A percentile compares a stretch with the other conserved stretches of the same genome.
phyloP scores from a whole-genome alignment of 1,284 basidiomycete species.

The Trichosporon coremiiforme region DNA sequence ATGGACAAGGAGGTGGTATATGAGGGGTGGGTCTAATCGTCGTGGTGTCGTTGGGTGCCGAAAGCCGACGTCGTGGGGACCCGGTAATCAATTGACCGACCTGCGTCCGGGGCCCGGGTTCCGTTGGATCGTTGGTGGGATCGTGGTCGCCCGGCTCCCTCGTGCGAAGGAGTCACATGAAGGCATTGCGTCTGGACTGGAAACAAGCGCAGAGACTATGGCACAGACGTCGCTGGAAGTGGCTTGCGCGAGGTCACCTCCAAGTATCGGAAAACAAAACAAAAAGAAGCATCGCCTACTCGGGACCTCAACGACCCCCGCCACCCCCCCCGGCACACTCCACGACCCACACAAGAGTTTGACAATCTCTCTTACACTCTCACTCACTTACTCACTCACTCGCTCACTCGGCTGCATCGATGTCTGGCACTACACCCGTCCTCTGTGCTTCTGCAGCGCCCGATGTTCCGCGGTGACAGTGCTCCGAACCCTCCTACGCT shows the following conservation, averaged over 20 bases:
- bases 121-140: not conserved
- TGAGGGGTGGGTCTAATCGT: not conserved
- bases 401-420: too few relatives aligned
- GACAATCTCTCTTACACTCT: too few relatives aligned
- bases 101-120: constrained; percentile 7
- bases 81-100: constrained; percentile 9
- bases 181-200: too few relatives aligned
- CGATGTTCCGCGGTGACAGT: too few relatives aligned
- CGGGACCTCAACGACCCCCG: not conserved
- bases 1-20: not conserved
- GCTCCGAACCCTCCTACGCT: too few relatives aligned
- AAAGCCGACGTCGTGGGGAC: constrained; percentile 6
- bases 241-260: not conserved
- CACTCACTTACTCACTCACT: too few relatives aligned
- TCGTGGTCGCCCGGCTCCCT: not conserved
- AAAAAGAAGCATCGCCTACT: not conserved
- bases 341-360: too few relatives aligned
- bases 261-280: not conserved
- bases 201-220: not conserved
- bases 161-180: not conserved
- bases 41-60: not conserved
- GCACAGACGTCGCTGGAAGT: not conserved
- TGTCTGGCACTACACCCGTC: too few relatives aligned
- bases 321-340: not conserved
- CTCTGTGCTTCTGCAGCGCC: too few relatives aligned